These are phyloP conservation scores for Candida tallmaniae DNA, from an alignment of 805 yeast species.

Conservation along the genomic window DNA sequence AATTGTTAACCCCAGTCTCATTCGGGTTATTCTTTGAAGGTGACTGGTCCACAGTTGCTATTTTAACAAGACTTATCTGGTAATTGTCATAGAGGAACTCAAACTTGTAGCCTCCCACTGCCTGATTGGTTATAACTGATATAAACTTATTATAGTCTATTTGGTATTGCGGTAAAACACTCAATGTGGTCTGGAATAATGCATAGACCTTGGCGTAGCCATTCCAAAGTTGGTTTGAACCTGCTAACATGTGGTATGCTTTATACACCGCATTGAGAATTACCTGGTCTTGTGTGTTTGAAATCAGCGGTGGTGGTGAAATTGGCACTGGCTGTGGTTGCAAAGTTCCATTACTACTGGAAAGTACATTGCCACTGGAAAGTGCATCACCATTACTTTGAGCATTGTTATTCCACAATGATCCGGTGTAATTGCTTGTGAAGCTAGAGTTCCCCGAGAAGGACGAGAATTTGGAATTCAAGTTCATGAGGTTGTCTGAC, in stretches of 20 bases:
- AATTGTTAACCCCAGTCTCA: background rate
- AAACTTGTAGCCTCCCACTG: constrained; percentile 25
- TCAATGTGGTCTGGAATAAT: constrained; percentile 28
- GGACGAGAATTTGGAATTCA: constrained; percentile 4
- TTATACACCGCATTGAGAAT: constrained; percentile 40
- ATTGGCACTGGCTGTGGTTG: constrained; percentile 1
- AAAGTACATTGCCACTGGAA: background rate
- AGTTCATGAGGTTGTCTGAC: constrained; percentile 3
- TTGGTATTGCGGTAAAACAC: constrained; percentile 22
- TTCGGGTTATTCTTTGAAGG: constrained; percentile 3
- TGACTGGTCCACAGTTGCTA: background rate
- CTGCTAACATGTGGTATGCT: constrained; percentile 34
- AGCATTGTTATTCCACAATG: background rate
- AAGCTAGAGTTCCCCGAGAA: constrained; percentile 7
- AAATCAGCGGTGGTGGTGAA: background rate
- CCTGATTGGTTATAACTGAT: constrained; percentile 17
- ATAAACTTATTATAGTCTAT: constrained; percentile 31
- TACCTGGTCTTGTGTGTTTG: constrained; percentile 7
- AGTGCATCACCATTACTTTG: background rate
- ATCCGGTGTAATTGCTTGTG: constrained; percentile 33
- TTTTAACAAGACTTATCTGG: constrained; percentile 38
- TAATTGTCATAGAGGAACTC: constrained; percentile 43
- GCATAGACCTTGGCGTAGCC: constrained; percentile 32
- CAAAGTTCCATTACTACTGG: constrained; percentile 1
- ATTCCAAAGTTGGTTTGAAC: constrained; percentile 31